Evolutionary conservation across 768 basidiomycete species (phyloP), one percentile per base, ranked within the genome.

Genomic region (Pisolithus albus): DNA sequence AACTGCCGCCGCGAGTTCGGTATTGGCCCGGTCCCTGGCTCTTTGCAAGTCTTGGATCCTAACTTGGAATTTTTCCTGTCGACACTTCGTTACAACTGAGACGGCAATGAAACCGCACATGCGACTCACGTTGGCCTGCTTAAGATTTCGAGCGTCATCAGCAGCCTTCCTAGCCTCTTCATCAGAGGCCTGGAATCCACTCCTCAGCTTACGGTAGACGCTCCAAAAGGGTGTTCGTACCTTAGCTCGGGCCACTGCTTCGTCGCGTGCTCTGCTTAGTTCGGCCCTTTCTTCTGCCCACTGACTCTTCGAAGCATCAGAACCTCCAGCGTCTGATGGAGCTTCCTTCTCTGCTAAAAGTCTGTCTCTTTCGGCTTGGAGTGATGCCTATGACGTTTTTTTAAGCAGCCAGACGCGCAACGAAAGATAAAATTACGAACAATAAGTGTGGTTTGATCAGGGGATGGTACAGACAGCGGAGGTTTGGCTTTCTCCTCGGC

Each of bases 271-370:
- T 56, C 80, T 79, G 34, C 74, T 50, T 1, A 90, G 70, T 49
- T 79, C 76, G 0, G 67, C 72, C 57, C 82, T 87, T 61, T 88
- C 84, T 1, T 70, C 59, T 51, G 86, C 83, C 78, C 80, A 80
- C 16, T 66, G 64, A 13, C 58, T 54, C 48, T 71, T 74, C 28
- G 61, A 60, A 34, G 67, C 63, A 13, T 72, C 70, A 4, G 71
- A 52, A 4, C 61, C 59, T 1, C 56, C 57, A 18, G 60, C 51
- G n/a, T 67, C 50, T 34, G 53, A 62, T 50, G 65, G 56, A 19
- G 67, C 66, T 51, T 76, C 75, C 60, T 82, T 86, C 60, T 86
- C 85, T 0, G 73, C 74, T 24, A 84, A 68, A 16, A 89, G 66
- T 46, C 70, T 74, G 59, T 87, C 85, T 46, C 80, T 74, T 64